phyloP scores from a whole-genome alignment of 2,329 filamentous ascomycete genomes.

The Fusarium brevicatenulatum region DNA sequence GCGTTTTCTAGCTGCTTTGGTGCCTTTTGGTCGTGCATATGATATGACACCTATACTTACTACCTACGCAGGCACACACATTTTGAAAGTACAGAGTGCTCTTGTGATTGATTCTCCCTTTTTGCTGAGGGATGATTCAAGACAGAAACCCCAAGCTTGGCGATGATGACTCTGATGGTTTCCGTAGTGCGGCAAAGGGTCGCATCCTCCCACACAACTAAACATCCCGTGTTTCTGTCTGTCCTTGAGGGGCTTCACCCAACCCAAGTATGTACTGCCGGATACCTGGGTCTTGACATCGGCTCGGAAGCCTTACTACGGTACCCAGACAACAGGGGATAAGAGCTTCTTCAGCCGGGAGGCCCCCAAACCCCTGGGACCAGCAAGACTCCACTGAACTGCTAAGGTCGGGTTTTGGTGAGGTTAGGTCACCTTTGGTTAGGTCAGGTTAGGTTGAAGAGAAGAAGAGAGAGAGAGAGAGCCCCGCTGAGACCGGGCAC shows the following conservation, averaged over 20 bases:
- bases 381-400: constrained; percentile 23
- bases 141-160: not conserved
- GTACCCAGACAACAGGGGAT: constrained; percentile 31
- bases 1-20: constrained; percentile 14
- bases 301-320: constrained; percentile 20
- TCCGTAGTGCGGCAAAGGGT: constrained; percentile 25
- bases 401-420: constrained; percentile 20
- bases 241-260: constrained; percentile 14
- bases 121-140: constrained; percentile 8
- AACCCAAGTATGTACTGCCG: not conserved
- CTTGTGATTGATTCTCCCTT: constrained; percentile 11
- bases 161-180: not conserved
- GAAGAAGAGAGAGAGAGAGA: not conserved
- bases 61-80: not conserved
- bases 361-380: constrained; percentile 16
- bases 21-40: constrained; percentile 7
- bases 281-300: constrained; percentile 25
- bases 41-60: constrained; percentile 3
- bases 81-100: not conserved
- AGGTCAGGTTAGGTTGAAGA: constrained; percentile 8
- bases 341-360: constrained; percentile 24
- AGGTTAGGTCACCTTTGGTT: constrained; percentile 4
- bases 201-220: constrained; percentile 17
- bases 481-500: constrained; percentile 33
- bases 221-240: not conserved